Evolutionary conservation across 352 stramenopile species (phyloP), one percentile per base, ranked within the genome.

Genomic region (Globisporangium echinulatum): DNA sequence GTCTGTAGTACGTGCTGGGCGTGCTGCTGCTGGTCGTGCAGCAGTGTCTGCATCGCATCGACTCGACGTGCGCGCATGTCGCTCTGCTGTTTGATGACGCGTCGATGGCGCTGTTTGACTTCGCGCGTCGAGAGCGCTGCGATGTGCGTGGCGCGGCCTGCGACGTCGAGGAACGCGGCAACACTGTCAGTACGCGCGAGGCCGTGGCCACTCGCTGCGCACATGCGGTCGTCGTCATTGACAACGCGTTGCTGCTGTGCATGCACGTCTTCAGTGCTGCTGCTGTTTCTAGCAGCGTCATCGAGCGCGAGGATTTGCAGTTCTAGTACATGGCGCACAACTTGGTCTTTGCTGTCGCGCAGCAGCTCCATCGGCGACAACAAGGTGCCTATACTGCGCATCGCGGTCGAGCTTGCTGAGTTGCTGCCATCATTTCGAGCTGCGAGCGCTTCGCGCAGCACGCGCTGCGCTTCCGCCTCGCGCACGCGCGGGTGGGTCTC

Each of bases 381-480:
- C 10, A 46, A 33, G 25, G 25, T 33, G 25, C 25, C 25, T 33
- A 33, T 33, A 33, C 25, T 33, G 25, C 25, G 25, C 25, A 33
- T 59, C 9, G 25, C n/a, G 5, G 2, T 49, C 11, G 38, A 36
- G 52, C 11, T 38, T 11, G 25, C 25, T 3, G 15, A 7, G 4
- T n/a, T 40, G 1, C n/a, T 55, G 17, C 40, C 36, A 4, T 17
- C 6, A n/a, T 13, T 49, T n/a, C 25, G 47, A 25, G 69, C 19
- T 4, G 67, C 54, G 0, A 86, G 61, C 39, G 79, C 63, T 7
- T 66, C 68, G 17, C 56, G 62, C 1, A 86, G 58, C 15, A 82
- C 55, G 14, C 66, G 54, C 39, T 64, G 68, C 36, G 77, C 77
- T 47, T 77, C 56, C 44, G 74, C 60, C 56, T 85, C 75, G 38